Evolutionary conservation across 176 grass and related monocot genomes (phyloP), one percentile per base, ranked within the genome.

Genomic region (Triticum dicoccoides): DNA sequence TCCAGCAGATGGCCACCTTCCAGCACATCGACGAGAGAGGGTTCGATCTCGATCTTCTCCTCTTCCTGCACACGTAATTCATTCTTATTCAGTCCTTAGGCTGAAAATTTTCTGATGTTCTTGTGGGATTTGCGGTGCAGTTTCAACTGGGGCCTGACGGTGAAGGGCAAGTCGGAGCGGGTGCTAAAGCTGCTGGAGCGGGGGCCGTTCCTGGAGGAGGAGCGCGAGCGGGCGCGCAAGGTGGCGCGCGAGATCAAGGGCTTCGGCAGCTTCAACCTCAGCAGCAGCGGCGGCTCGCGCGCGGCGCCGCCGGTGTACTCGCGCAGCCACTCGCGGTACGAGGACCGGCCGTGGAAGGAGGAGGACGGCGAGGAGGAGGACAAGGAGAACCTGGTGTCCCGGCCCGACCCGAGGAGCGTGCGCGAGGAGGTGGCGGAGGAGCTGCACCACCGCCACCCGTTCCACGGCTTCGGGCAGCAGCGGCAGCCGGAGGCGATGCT

Each of bases 21-120:
- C 97, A 96, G 41, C 91, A 84, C 85, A 59, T 99, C 30, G 97
- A 99, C 68, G 94, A 99, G 75, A 90, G 84, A 85, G 97, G 97
- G 94, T 65, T 35, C 6, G 58, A 75, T 84, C 15, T 58, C 11
- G 2, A 37, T 58, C 8, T 7, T 42, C 9, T 6, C 11, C 25
- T 61, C 5, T 12, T 39, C 9, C 59, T 4, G 10, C 34, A 79
- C 78, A 23, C 15, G 39, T 8, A 9, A 38, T 25, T 18, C 2
- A 2, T n/a, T 21, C 44, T 45, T 12, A 33, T 42, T 18, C 30
- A 2, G 20, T 35, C n/a, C 35, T 21, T 54, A 5, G 14, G 13
- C 0, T 61, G 6, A 14, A 21, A 45, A 45, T 12, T 83, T 21
- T 39, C 52, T 62, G 5, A 29, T 27, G 37, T 9, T 5, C 37